Evolutionary conservation across 1,284 basidiomycete genomes (phyloP).

Genomic region (Naganishia sp.): DNA sequence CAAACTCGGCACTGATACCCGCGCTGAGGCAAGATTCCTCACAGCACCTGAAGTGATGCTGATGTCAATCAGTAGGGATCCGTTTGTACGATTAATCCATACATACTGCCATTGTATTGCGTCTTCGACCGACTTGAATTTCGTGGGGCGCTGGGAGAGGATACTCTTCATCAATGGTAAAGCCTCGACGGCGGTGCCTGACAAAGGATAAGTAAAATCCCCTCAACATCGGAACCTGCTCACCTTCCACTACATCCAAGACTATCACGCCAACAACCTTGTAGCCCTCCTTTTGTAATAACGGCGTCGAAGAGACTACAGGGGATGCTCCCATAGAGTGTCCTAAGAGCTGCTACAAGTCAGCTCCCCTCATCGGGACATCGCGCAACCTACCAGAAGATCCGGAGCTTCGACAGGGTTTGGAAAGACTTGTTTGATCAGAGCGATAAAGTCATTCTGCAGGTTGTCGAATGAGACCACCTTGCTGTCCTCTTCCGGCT

Average conservation of each 20-base stretch:
- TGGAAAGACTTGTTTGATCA: conserved; percentile 70
- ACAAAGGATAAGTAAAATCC: conserved; percentile 5
- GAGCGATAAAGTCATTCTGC: conserved; percentile 67
- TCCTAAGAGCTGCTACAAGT: conserved; percentile 66
- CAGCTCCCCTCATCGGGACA: conserved; percentile 10
- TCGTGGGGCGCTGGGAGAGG: conserved; percentile 78
- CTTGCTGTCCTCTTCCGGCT: conserved; percentile 56
- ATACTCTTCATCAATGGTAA: conserved; percentile 87
- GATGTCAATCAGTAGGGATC: conserved; percentile 15
- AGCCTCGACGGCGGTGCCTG: conserved; percentile 90
- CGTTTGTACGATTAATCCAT: not conserved
- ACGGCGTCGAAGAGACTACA: conserved; percentile 68
- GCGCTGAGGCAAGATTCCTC: conserved; percentile 73
- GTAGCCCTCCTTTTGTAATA: conserved; percentile 68
- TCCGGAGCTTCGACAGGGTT: conserved; percentile 65
- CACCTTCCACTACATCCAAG: conserved; percentile 94
- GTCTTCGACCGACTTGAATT: conserved; percentile 77
- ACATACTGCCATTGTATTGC: conserved; percentile 95
- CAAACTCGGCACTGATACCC: conserved; percentile 79
- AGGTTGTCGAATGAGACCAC: conserved; percentile 73
- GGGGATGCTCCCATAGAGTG: conserved; percentile 93
- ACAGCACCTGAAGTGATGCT: conserved; percentile 76
- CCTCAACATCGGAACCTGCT: conserved; percentile 23
- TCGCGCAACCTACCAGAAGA: conserved; percentile 63
- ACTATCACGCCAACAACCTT: conserved; percentile 79